phyloP scores from a whole-genome alignment of 306 rosid species.

The Neltuma alba region DNA sequence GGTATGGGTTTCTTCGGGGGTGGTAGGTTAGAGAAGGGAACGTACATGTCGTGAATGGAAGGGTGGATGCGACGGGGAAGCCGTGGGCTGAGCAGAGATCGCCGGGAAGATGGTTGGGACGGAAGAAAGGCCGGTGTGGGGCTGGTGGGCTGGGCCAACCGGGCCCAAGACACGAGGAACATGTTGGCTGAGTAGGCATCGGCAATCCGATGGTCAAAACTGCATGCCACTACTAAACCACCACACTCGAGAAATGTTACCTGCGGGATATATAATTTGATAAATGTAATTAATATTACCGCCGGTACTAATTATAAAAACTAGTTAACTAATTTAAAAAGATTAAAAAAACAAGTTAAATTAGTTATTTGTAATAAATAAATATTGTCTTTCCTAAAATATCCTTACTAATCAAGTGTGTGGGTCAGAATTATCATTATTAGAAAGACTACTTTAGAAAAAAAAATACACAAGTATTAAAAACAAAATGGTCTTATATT shows the following conservation, averaged over 20 bases:
- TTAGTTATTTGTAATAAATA: too few species aligned
- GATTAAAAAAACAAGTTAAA: too few species aligned
- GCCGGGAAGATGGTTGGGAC: conserved; percentile 24
- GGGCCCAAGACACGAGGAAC: not conserved
- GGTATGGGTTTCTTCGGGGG: conserved; percentile 31
- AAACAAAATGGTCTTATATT: too few species aligned
- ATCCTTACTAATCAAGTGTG: too few species aligned
- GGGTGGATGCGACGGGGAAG: conserved; percentile 36
- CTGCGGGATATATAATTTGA: conserved; percentile 39
- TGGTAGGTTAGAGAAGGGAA: conserved; percentile 39
- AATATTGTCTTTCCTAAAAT: too few species aligned
- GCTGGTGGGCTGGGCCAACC: not conserved
- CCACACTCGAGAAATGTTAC: conserved; percentile 49
- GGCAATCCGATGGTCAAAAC: not conserved
- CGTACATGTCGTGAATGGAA: conserved; percentile 53
- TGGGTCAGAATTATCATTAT: too few species aligned
- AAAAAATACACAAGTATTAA: too few species aligned
- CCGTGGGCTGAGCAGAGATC: conserved; percentile 39
- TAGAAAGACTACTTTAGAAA: too few species aligned
- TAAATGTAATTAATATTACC: too few species aligned
- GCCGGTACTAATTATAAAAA: too few species aligned
- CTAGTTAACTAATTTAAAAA: too few species aligned
- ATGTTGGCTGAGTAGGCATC: not conserved
- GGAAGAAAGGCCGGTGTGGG: not conserved
- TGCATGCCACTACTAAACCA: not conserved